These are phyloP conservation scores for Biscogniauxia marginata DNA, from an alignment of 2,329 filamentous ascomycete species.

Conservation along the genomic window DNA sequence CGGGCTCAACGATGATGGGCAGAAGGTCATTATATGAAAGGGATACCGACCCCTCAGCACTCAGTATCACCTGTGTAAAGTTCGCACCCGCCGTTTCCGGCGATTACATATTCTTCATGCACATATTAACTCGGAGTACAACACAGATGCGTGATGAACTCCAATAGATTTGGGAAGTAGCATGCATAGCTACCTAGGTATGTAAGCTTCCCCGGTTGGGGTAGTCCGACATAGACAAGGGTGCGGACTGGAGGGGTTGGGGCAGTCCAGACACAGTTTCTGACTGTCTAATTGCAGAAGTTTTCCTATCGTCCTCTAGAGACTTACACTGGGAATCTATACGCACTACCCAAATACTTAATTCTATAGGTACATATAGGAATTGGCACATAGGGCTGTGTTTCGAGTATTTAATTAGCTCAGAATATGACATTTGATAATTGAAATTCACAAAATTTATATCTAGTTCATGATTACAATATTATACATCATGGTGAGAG, in stretches of 20 bases:
- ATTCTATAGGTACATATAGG: too few relatives aligned
- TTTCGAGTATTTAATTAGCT: too few relatives aligned
- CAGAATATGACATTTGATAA: too few relatives aligned
- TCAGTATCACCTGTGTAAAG: background rate
- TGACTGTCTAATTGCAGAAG: constrained; percentile 12
- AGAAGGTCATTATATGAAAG: background rate
- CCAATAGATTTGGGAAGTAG: background rate
- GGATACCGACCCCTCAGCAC: background rate
- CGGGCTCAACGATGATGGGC: background rate
- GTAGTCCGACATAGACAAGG: background rate
- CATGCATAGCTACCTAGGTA: background rate
- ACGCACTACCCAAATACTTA: too few relatives aligned
- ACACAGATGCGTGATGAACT: background rate
- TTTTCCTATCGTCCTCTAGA: too few relatives aligned
- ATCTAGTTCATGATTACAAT: too few relatives aligned
- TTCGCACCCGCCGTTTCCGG: background rate
- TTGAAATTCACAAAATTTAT: too few relatives aligned
- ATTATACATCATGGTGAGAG: too few relatives aligned
- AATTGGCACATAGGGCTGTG: too few relatives aligned
- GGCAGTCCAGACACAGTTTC: background rate
- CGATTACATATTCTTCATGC: background rate
- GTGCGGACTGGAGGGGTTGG: background rate
- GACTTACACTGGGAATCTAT: too few relatives aligned
- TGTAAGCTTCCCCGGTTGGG: background rate
- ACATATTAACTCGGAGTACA: background rate